Evolutionary conservation across 768 basidiomycete species (phyloP).

Genomic region (Mrakia blollopis): DNA sequence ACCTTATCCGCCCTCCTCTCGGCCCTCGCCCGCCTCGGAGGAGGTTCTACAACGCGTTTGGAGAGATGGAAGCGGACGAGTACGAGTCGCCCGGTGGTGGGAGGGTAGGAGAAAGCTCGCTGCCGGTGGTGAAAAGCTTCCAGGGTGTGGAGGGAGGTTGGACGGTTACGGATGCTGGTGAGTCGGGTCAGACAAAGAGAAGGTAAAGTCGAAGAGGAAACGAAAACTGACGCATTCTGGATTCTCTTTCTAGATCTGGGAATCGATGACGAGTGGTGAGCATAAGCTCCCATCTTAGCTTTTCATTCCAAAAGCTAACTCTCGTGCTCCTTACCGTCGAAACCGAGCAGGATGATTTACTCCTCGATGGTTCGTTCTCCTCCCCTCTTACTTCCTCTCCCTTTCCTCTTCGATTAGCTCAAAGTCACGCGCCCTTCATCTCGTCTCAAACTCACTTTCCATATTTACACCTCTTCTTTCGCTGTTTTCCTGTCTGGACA

Average conservation of each 20-base stretch:
- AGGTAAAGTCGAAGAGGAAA: too few relatives aligned
- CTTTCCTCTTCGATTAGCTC: conserved; percentile 37
- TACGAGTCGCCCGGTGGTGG: conserved; percentile 19
- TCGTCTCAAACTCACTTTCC: too few relatives aligned
- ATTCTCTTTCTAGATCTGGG: conserved; percentile 60
- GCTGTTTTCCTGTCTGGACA: conserved; percentile 28
- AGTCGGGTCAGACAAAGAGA: too few relatives aligned
- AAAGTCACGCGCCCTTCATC: too few relatives aligned
- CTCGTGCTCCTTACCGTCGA: too few relatives aligned
- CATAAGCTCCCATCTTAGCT: too few relatives aligned
- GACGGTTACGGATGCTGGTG: conserved; percentile 75
- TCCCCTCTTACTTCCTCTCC: neutral
- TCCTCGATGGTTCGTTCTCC: conserved; percentile 65
- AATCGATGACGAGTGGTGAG: conserved; percentile 68
- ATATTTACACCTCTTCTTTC: neutral
- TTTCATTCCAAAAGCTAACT: too few relatives aligned
- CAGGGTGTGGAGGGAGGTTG: conserved; percentile 71
- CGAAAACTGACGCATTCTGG: neutral
- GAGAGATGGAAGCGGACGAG: conserved; percentile 12
- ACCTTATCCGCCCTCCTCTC: conserved; percentile 57
- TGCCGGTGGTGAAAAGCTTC: conserved; percentile 53
- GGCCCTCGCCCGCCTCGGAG: neutral
- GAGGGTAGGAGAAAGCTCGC: conserved; percentile 40
- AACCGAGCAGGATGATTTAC: conserved; percentile 61
- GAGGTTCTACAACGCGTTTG: neutral